These are phyloP conservation scores for Trichophyton mentagrophytes DNA, from an alignment of 2,329 filamentous ascomycete species.

Conservation along the genomic window DNA sequence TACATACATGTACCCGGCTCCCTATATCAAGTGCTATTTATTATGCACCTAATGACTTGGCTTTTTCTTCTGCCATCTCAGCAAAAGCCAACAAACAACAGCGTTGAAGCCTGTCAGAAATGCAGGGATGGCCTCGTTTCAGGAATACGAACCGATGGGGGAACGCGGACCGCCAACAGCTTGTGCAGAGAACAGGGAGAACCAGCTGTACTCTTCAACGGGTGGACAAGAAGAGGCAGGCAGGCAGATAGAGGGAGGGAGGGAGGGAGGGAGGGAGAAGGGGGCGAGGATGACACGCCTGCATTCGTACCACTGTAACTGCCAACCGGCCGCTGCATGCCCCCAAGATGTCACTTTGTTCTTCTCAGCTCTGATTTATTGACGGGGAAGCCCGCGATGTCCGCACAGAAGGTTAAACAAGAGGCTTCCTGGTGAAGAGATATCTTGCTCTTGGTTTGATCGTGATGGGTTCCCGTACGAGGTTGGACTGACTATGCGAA, in stretches of 20 bases:
- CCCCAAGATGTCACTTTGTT: background rate
- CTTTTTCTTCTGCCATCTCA: background rate
- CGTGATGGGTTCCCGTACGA: background rate
- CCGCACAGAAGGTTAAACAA: slow-evolving; percentile 3
- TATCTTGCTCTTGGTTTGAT: background rate
- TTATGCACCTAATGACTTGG: background rate
- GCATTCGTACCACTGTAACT: too few relatives aligned
- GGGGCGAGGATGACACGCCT: too few relatives aligned
- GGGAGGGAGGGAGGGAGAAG: too few relatives aligned
- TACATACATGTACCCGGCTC: background rate
- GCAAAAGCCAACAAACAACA: background rate
- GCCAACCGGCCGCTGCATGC: background rate
- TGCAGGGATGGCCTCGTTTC: background rate
- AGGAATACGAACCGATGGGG: slow-evolving; percentile 2
- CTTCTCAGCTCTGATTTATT: background rate
- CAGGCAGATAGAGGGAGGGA: too few relatives aligned
- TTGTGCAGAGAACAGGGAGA: background rate
- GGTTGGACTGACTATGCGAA: background rate
- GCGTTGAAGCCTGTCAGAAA: background rate
- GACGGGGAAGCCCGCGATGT: background rate
- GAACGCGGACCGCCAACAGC: background rate
- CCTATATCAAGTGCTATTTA: background rate
- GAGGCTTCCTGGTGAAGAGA: background rate
- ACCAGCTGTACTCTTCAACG: too few relatives aligned
- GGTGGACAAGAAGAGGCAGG: too few relatives aligned